A percentile compares a stretch with the other conserved stretches of the same genome.
These are phyloP conservation scores for Suillus decipiens DNA, from an alignment of 768 basidiomycete species.

Conservation along the genomic window DNA sequence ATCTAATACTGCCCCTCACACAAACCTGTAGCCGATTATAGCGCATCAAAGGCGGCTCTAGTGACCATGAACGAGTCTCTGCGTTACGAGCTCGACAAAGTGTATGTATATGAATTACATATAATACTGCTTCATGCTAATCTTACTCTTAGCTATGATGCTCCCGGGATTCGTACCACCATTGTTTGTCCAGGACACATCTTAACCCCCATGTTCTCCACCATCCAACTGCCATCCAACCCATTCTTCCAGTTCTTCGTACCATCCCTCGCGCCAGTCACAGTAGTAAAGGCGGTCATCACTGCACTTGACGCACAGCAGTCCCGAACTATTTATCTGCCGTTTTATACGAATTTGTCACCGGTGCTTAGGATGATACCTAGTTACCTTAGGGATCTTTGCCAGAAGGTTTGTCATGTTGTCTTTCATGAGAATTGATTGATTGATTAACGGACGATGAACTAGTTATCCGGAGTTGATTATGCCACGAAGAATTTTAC, in stretches of 20 bases:
- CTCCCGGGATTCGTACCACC: conserved; percentile 83
- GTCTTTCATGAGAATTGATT: neutral
- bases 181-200: conserved; percentile 82
- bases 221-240: conserved; percentile 48
- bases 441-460: neutral
- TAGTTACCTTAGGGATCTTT: conserved; percentile 72
- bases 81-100: conserved; percentile 83
- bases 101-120: conserved; percentile 40
- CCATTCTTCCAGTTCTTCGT: conserved; percentile 69
- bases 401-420: conserved; percentile 62
- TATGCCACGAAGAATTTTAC: conserved; percentile 68
- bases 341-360: conserved; percentile 68
- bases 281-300: conserved; percentile 81
- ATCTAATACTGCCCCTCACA: conserved; percentile 5
- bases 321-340: conserved; percentile 67
- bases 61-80: conserved; percentile 81
- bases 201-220: conserved; percentile 76
- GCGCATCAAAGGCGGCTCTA: conserved; percentile 90
- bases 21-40: conserved; percentile 71
- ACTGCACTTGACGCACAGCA: conserved; percentile 80
- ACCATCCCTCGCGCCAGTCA: conserved; percentile 71
- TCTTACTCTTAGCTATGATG: conserved; percentile 53
- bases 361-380: conserved; percentile 61
- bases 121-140: conserved; percentile 9
- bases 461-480: conserved; percentile 68